Conservation (phyloP, 306 rosid genomes). For the Dalbergia cochinchinensis region DNA sequence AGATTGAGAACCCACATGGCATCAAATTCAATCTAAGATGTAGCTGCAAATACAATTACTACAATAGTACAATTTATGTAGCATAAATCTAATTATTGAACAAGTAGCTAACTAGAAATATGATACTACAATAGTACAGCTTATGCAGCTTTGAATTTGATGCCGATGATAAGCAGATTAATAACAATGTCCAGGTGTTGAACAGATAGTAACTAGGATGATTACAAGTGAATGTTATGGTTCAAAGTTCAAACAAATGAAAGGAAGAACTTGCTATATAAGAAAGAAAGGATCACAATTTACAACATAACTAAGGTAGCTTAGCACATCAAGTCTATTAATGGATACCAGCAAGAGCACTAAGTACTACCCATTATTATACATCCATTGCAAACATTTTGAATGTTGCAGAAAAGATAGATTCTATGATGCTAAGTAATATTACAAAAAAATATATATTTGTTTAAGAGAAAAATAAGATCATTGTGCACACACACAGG, state of each 20-base stretch:
- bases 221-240: not conserved
- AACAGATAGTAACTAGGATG: not conserved
- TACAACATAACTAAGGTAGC: not conserved
- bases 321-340: not conserved
- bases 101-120: too few relatives aligned
- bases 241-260: not conserved
- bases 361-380: constrained; percentile 64
- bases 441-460: constrained; percentile 84
- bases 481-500: constrained; percentile 8
- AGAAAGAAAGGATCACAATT: constrained; percentile 17
- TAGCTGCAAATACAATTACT: constrained; percentile 1
- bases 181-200: not conserved
- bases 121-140: not conserved
- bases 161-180: constrained; percentile 4
- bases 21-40: constrained; percentile 18
- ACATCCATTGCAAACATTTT: constrained; percentile 76
- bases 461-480: constrained; percentile 44
- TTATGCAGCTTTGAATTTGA: constrained; percentile 9
- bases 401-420: constrained; percentile 71
- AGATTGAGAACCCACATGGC: constrained; percentile 1
- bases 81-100: not conserved
- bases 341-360: not conserved
- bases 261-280: not conserved
- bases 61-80: constrained; percentile 2
- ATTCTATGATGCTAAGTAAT: constrained; percentile 86